Evolutionary conservation across 306 rosid species (phyloP).

Genomic region (Pyrus pyrifolia): DNA sequence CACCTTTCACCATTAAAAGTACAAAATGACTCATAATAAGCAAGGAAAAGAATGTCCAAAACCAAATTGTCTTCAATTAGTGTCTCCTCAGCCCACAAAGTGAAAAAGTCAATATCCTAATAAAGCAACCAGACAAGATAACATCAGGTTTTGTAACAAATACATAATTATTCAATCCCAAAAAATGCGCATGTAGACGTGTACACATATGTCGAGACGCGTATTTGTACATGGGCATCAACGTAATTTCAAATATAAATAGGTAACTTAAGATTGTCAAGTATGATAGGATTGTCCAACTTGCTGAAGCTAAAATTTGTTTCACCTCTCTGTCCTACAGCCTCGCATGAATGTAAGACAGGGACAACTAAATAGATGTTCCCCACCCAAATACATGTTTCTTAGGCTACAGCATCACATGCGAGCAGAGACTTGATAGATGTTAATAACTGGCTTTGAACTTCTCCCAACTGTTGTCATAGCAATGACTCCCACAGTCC

Average conservation of each 20-base stretch:
- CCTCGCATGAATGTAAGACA: not conserved
- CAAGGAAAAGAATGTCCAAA: slow-evolving; percentile 83
- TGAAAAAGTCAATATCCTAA: slow-evolving; percentile 82
- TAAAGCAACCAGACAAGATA: slow-evolving; percentile 25
- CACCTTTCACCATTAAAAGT: slow-evolving; percentile 60
- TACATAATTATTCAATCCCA: not conserved
- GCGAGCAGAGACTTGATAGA: not conserved
- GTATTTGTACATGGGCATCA: not conserved
- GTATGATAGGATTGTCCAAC: not conserved
- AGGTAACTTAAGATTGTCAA: not conserved
- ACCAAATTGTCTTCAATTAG: slow-evolving; percentile 82
- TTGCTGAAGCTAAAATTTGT: too few relatives aligned
- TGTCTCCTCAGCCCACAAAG: slow-evolving; percentile 96
- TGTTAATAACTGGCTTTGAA: not conserved
- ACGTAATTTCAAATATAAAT: not conserved
- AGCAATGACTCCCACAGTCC: not conserved
- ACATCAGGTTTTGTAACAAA: slow-evolving; percentile 4
- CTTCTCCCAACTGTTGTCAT: not conserved
- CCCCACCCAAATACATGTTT: not conserved
- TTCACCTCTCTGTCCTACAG: not conserved
- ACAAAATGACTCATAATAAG: slow-evolving; percentile 76
- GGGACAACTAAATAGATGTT: not conserved
- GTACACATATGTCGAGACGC: not conserved
- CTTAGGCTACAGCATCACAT: not conserved
- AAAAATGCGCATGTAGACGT: not conserved